Conservation (phyloP, 2,329 filamentous ascomycete genomes). For the Monilinia aucupariae region DNA sequence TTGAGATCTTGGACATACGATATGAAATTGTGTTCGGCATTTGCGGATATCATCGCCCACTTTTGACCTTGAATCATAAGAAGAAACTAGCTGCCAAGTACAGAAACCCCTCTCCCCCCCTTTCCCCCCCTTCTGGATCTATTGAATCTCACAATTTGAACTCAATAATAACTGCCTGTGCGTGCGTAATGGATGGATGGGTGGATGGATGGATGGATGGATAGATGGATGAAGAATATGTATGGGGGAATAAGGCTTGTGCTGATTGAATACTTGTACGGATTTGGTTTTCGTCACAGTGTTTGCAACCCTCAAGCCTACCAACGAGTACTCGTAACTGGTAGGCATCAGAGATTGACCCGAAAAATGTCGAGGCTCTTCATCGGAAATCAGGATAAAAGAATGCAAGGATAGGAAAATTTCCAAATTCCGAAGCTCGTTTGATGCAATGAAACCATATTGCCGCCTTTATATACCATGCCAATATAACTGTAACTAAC, state of each 20-base stretch:
- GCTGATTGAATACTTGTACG: neutral
- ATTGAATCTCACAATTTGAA: slow-evolving; percentile 3
- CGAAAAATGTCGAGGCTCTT: slow-evolving; percentile 1
- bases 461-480: neutral
- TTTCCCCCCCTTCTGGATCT: neutral
- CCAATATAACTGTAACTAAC: neutral
- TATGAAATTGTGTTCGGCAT: neutral
- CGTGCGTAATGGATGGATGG: too few species aligned
- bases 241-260: slow-evolving; percentile 6
- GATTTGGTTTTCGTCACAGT: neutral
- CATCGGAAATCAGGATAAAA: neutral
- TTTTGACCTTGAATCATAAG: neutral
- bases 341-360: slow-evolving; percentile 5
- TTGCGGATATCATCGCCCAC: neutral
- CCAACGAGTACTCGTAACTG: neutral
- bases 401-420: neutral
- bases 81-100: neutral
- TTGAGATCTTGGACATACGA: too few species aligned
- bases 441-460: neutral
- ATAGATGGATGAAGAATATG: neutral
- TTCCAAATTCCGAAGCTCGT: neutral
- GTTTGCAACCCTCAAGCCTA: neutral
- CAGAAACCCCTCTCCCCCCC: neutral
- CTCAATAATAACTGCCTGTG: neutral
- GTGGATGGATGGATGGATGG: neutral